phyloP scores from a whole-genome alignment of 2,329 filamentous ascomycete genomes.

The Fusarium miscanthi region DNA sequence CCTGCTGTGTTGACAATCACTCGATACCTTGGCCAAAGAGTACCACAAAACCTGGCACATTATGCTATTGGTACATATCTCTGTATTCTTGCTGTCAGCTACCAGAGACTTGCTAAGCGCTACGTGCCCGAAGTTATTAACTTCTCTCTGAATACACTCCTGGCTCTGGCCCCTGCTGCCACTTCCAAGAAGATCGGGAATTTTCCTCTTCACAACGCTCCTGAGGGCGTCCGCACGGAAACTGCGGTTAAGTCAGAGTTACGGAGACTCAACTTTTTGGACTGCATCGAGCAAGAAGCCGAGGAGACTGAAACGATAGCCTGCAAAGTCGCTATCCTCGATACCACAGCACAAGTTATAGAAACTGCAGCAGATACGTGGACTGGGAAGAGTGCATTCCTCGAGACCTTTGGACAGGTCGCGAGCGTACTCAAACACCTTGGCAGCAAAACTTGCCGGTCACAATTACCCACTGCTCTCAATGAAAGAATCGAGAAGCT shows the following conservation, averaged over 20 bases:
- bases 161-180: conserved; percentile 70
- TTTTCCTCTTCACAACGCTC: conserved; percentile 71
- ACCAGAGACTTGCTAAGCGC: conserved; percentile 84
- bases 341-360: conserved; percentile 73
- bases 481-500: conserved; percentile 56
- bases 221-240: conserved; percentile 62
- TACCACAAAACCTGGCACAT: conserved; percentile 72
- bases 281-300: conserved; percentile 59
- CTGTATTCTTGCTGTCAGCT: conserved; percentile 82
- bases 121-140: conserved; percentile 91
- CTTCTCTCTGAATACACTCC: conserved; percentile 80
- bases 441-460: conserved; percentile 60
- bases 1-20: conserved; percentile 88
- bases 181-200: conserved; percentile 59
- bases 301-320: conserved; percentile 49
- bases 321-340: conserved; percentile 69
- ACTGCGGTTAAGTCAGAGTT: conserved; percentile 54
- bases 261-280: conserved; percentile 68
- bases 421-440: conserved; percentile 71
- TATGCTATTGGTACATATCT: conserved; percentile 81
- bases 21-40: conserved; percentile 83
- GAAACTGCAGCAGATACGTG: conserved; percentile 77
- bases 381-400: conserved; percentile 77
- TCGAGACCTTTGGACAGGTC: conserved; percentile 79
- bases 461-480: conserved; percentile 61